Base-by-base conservation (phyloP, 805 yeast species). In the Candida pseudofarinosa region DNA sequence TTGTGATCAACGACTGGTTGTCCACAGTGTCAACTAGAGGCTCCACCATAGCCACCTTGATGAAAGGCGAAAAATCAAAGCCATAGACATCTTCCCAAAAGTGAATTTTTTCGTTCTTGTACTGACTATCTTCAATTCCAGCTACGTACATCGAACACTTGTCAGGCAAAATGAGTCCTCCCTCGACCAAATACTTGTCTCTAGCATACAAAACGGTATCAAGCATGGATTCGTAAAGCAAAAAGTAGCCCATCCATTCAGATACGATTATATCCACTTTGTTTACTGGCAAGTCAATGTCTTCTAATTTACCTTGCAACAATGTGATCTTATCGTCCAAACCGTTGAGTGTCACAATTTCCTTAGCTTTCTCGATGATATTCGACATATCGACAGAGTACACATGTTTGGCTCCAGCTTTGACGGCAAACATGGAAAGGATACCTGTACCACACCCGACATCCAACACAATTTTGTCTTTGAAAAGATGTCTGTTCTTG, bases 401-500 rank as follows among this genome's bases (percentile, higher is more conserved):
- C 41, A 93, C 99, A 60, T 89, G 97, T 64, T 89, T 88, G 49
- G 99, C 99, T 51, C 99, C 99, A n/a, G 97, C 95, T 60, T 83
- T 84, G 39, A 91, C 97, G 14, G 98, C 98, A 74, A 93, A 93
- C 96, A 93, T 88, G 19, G 97, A 90, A 49, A 93, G 71, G 52
- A 93, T 89, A 54, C 99, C 99, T 16, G 99, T 93, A 53, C 99
- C 99, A 67, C 99, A 95, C 39, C 99, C 99, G 44, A 93, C 99
- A 68, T 93, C 99, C 44, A 93, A 73, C 5, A 93, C 99, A 47
- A 91, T 69, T 72, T 93, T 93, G 66, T 82, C 97, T 63, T 89
- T 88, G 74, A 93, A 91, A 42, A 88, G 69, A 53, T 84, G 85
- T 56, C 83, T 83, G 73, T 93, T 93, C 64, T 88, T 88, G 70